Evolutionary conservation across 140 eudicot genomes (phyloP).

Genomic region (Ambrosia hybrid): DNA sequence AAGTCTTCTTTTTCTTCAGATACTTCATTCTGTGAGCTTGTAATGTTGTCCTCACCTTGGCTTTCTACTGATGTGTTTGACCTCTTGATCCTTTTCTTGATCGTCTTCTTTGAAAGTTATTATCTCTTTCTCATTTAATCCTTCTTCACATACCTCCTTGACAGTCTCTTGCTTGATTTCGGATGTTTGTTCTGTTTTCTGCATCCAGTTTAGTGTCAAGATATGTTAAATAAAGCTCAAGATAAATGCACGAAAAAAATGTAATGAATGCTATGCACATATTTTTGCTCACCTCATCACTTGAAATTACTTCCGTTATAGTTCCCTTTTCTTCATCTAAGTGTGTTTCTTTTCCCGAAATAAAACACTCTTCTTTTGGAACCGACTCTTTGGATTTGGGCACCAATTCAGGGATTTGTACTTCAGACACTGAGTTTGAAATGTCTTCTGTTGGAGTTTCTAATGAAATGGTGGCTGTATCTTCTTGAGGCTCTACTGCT

Average conservation of each 20-base stretch:
- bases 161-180: conserved; percentile 19
- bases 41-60: not conserved
- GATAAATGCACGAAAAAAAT: conserved; percentile 1
- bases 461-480: not conserved
- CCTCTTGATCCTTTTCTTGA: not conserved
- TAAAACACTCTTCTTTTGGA: conserved; percentile 17
- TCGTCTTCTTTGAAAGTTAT: conserved; percentile 12
- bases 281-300: conserved; percentile 37
- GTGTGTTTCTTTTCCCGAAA: conserved; percentile 13
- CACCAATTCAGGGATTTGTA: conserved; percentile 30
- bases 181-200: conserved; percentile 12
- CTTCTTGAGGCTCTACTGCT: conserved; percentile 39
- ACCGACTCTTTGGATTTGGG: conserved; percentile 21
- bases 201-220: not conserved
- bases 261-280: not conserved
- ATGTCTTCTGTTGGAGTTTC: conserved; percentile 23
- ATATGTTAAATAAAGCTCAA: not conserved
- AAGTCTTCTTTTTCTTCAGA: conserved; percentile 12
- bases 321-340: conserved; percentile 27
- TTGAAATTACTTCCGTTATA: conserved; percentile 23
- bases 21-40: conserved; percentile 12
- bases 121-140: not conserved
- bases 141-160: conserved; percentile 28
- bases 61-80: conserved; percentile 9
- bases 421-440: conserved; percentile 12